Evolutionary conservation across 2,329 filamentous ascomycete species (phyloP).

Genomic region (Trichophaea hybrida): DNA sequence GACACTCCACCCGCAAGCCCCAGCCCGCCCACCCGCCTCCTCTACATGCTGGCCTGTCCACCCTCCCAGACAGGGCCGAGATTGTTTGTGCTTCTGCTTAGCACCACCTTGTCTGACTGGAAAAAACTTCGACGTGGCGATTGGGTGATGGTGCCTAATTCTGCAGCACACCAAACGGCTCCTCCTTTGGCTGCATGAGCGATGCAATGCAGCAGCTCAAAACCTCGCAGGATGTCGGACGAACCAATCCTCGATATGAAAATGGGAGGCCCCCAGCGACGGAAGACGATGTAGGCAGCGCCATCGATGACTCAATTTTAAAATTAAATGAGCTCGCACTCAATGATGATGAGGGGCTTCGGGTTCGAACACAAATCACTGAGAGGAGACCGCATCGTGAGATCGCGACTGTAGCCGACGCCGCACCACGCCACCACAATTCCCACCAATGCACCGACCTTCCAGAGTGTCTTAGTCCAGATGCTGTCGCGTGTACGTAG

Average conservation of each 20-base stretch:
- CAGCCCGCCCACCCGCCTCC: not conserved
- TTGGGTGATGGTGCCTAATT: conserved; percentile 3
- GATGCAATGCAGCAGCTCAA: conserved; percentile 4
- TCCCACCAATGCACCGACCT: not conserved
- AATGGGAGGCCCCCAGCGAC: not conserved
- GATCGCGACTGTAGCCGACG: not conserved
- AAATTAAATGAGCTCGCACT: not conserved
- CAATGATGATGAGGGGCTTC: not conserved
- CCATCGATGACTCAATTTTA: not conserved
- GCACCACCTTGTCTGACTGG: not conserved
- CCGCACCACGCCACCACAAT: not conserved
- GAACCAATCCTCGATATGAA: not conserved
- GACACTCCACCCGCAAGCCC: not conserved
- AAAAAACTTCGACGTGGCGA: conserved; percentile 1
- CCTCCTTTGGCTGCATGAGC: not conserved
- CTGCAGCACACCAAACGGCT: not conserved
- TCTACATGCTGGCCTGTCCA: not conserved
- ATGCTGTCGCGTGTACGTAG: not conserved
- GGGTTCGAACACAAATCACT: not conserved
- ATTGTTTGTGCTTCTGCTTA: not conserved
- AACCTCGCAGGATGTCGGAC: not conserved
- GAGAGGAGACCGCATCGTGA: not conserved
- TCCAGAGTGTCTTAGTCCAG: not conserved
- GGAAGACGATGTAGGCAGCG: not conserved
- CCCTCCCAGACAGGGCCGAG: not conserved